Evolutionary conservation across 495 filamentous ascomycete genomes (phyloP), one percentile per base, ranked within the genome.

Genomic region (Penicillium taxi): DNA sequence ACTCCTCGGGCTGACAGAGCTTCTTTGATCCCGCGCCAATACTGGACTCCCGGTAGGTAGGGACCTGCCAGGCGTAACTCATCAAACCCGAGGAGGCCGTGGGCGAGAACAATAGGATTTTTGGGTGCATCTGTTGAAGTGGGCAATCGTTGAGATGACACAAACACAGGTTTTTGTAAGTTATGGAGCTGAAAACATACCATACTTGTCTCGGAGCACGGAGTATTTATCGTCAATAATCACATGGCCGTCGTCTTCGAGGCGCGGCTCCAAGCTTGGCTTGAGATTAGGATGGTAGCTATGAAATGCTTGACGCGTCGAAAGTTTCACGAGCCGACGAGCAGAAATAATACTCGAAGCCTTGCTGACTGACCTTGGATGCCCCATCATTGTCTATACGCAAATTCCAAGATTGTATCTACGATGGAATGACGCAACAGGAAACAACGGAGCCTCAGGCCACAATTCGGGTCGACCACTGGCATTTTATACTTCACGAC

Each of bases 61-160:
- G 63, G 66, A 9, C 86, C 83, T 6, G 77, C 81, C 4, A 93
- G 61, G 20, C 69, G 79, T 32, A 95, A 64, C 56, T 94, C 82
- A 39, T 87, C 80, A 58, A 98, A 98, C 23, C 90, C 90, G 24
- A 98, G 65, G 20, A 98, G 70, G 26, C 90, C 90, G 65, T 98
- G 90, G 6, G 88, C 86, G 5, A 94, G 78, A 26, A 91, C 78
- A 23, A 93, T 73, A 8, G 82, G 82, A 47, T 88, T 49, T 53
- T 80, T 79, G 9, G 81, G 78, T 2, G 72, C 66, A 47, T 64
- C 75, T 81, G 3, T 34, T n/a, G 29, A 7, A 30, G 6, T 11
- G 9, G 13, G n/a, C n/a, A n/a, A n/a, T n/a, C n/a, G n/a, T n/a
- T n/a, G n/a, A n/a, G n/a, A n/a, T n/a, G n/a, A n/a, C n/a, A n/a